phyloP scores from a whole-genome alignment of 2,329 filamentous ascomycete genomes.

The Ceratocystis cacaofunesta region DNA sequence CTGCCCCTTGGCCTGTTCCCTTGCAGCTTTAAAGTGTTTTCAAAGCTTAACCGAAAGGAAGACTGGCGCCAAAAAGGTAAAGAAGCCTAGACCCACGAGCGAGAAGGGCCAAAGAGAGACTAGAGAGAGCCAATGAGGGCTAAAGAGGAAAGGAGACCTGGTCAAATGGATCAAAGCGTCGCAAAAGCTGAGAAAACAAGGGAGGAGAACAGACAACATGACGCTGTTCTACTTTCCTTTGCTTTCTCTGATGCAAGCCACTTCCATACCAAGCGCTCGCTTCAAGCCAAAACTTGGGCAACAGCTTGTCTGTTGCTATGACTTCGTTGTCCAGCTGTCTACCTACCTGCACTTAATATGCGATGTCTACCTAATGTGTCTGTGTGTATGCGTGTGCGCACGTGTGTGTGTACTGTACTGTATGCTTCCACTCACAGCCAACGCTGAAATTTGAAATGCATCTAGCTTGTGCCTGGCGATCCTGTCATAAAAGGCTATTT shows the following conservation, averaged over 20 bases:
- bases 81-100: background rate
- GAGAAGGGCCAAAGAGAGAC: too few relatives aligned
- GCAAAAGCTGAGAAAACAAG: background rate
- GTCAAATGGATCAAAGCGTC: background rate
- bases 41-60: conserved; percentile 5
- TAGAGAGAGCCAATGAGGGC: background rate
- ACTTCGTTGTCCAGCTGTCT: background rate
- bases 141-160: background rate
- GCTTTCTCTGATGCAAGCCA: background rate
- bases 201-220: background rate
- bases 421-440: background rate
- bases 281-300: background rate
- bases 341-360: background rate
- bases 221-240: too few relatives aligned
- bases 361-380: background rate
- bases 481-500: background rate
- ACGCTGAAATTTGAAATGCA: background rate
- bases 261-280: background rate
- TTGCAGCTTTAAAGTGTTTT: conserved; percentile 3
- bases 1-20: background rate
- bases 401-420: background rate
- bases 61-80: background rate
- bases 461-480: background rate
- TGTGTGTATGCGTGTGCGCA: background rate
- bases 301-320: background rate